These are phyloP conservation scores for Fusarium sororula DNA, from an alignment of 2,329 filamentous ascomycete species.

Conservation along the genomic window DNA sequence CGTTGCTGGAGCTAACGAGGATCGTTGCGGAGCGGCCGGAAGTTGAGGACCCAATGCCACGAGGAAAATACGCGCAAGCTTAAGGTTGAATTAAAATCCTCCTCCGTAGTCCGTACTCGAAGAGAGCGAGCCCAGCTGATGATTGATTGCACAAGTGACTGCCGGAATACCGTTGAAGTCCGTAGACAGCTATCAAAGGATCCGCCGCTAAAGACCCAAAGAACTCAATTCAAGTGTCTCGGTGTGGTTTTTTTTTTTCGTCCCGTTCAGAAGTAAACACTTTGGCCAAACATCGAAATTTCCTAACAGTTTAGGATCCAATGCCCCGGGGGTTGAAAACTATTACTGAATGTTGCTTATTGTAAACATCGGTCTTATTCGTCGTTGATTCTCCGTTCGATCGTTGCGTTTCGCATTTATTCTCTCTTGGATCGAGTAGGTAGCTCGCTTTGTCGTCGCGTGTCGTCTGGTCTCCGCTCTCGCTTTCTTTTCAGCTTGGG, in stretches of 20 bases:
- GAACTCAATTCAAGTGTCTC: slow-evolving; percentile 8
- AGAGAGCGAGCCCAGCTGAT: slow-evolving; percentile 15
- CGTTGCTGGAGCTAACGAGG: slow-evolving; percentile 36
- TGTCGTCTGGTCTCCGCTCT: slow-evolving; percentile 24
- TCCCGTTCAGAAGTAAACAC: slow-evolving; percentile 16
- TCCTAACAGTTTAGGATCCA: slow-evolving; percentile 9
- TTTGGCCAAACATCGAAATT: slow-evolving; percentile 18
- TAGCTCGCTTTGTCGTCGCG: slow-evolving; percentile 4
- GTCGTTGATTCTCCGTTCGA: slow-evolving; percentile 13
- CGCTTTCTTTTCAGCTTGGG: slow-evolving; percentile 13
- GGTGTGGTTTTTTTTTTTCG: background rate
- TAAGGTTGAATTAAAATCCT: slow-evolving; percentile 21
- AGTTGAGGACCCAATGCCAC: slow-evolving; percentile 29
- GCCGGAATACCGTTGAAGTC: slow-evolving; percentile 4
- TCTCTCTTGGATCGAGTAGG: slow-evolving; percentile 1
- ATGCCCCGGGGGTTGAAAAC: slow-evolving; percentile 14
- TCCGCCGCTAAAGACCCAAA: slow-evolving; percentile 4
- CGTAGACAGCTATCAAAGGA: background rate
- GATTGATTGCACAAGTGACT: background rate
- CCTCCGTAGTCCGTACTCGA: background rate
- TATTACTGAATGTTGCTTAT: slow-evolving; percentile 6
- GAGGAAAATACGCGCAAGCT: slow-evolving; percentile 21
- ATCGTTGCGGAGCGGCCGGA: slow-evolving; percentile 34
- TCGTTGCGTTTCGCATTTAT: slow-evolving; percentile 15
- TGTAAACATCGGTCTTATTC: slow-evolving; percentile 1